Evolutionary conservation across 2,329 filamentous ascomycete species (phyloP).

Genomic region (Aspergillus fischeri): DNA sequence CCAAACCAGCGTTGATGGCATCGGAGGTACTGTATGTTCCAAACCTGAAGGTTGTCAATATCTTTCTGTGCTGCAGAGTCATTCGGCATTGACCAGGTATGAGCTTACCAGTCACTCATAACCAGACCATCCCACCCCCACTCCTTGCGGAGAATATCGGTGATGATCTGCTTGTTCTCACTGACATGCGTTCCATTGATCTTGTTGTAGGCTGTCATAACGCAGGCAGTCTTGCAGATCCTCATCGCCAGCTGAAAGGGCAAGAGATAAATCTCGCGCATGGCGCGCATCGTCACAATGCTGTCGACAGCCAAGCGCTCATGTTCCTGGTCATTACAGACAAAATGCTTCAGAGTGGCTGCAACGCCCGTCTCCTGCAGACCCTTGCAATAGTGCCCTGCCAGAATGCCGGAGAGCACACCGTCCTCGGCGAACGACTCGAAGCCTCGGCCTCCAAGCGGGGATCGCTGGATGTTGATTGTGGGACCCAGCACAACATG

Average conservation of each 20-base stretch:
- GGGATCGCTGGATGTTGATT: slow-evolving; percentile 76
- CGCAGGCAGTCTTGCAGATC: slow-evolving; percentile 51
- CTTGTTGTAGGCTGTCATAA: slow-evolving; percentile 59
- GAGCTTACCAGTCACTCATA: slow-evolving; percentile 44
- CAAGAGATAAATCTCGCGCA: slow-evolving; percentile 61
- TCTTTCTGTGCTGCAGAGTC: neutral
- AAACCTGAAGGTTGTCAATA: slow-evolving; percentile 28
- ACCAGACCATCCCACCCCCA: slow-evolving; percentile 45
- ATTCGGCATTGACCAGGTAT: neutral
- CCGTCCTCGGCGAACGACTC: slow-evolving; percentile 86
- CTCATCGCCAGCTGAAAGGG: slow-evolving; percentile 60
- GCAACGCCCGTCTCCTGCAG: slow-evolving; percentile 70
- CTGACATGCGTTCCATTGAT: slow-evolving; percentile 49
- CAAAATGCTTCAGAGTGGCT: slow-evolving; percentile 69
- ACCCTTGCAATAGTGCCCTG: slow-evolving; percentile 67
- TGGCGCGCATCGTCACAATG: slow-evolving; percentile 48
- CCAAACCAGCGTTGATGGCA: slow-evolving; percentile 43
- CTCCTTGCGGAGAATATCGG: slow-evolving; percentile 43
- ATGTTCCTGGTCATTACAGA: slow-evolving; percentile 46
- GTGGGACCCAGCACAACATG: slow-evolving; percentile 72
- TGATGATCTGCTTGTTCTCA: slow-evolving; percentile 39
- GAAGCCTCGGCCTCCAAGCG: slow-evolving; percentile 79
- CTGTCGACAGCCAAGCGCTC: slow-evolving; percentile 41
- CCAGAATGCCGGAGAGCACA: slow-evolving; percentile 68
- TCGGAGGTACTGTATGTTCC: slow-evolving; percentile 45